phyloP scores from a whole-genome alignment of 1,284 basidiomycete genomes.

The Rhodotorula sp. region DNA sequence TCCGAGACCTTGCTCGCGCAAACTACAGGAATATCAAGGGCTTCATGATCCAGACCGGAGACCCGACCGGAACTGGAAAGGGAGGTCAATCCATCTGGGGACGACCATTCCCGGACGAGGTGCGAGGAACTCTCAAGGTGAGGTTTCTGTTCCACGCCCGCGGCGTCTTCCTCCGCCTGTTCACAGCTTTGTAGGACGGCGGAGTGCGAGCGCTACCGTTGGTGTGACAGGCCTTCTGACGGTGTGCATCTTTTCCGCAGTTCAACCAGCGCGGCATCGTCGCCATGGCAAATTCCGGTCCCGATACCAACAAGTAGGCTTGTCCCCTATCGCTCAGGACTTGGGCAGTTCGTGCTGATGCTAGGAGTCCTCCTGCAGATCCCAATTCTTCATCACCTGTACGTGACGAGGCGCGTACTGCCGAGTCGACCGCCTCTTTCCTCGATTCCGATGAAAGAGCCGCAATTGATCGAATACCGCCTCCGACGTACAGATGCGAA shows the following conservation, averaged over 20 bases:
- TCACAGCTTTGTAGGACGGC: too few species aligned
- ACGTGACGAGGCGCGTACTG: background rate
- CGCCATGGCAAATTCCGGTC: slow-evolving; percentile 95
- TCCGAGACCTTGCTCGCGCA: background rate
- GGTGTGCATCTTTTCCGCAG: slow-evolving; percentile 52
- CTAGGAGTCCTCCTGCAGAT: slow-evolving; percentile 14
- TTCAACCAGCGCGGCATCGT: slow-evolving; percentile 90
- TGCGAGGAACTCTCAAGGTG: slow-evolving; percentile 86
- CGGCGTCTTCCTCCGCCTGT: background rate
- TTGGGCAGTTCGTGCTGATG: background rate
- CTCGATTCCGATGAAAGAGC: too few species aligned
- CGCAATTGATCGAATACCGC: background rate
- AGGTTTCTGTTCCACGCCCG: slow-evolving; percentile 30
- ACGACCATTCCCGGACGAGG: slow-evolving; percentile 80
- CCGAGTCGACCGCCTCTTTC: background rate
- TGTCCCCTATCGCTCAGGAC: background rate
- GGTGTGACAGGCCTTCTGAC: background rate
- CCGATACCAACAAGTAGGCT: slow-evolving; percentile 80
- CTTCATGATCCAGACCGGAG: slow-evolving; percentile 71
- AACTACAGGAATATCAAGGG: slow-evolving; percentile 73
- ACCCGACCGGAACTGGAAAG: slow-evolving; percentile 53
- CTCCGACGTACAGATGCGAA: slow-evolving; percentile 60
- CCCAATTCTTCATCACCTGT: slow-evolving; percentile 85
- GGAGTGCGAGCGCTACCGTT: background rate
- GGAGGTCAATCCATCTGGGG: slow-evolving; percentile 60